These are phyloP conservation scores for Saccharomycopsis malanga DNA, from an alignment of 805 yeast species.

Conservation along the genomic window DNA sequence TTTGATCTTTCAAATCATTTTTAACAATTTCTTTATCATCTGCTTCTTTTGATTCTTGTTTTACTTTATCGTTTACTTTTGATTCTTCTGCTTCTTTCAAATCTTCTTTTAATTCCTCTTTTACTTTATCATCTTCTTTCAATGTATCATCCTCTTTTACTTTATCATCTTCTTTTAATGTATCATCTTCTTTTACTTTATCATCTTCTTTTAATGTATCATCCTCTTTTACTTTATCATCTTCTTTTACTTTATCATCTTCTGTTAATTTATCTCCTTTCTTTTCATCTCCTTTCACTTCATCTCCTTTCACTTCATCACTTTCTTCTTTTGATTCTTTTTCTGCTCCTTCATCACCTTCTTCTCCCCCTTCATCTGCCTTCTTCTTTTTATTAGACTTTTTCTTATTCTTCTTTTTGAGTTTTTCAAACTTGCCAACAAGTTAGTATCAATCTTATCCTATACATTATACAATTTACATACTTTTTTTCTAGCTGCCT, in stretches of 20 bases:
- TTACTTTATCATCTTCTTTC: slow-evolving; percentile 39
- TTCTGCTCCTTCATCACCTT: slow-evolving; percentile 21
- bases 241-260: slow-evolving; percentile 43
- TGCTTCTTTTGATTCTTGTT: slow-evolving; percentile 31
- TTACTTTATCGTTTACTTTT: slow-evolving; percentile 35
- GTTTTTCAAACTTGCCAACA: slow-evolving; percentile 44
- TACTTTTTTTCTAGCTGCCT: slow-evolving; percentile 65
- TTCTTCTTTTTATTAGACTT: slow-evolving; percentile 37
- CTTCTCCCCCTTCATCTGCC: slow-evolving; percentile 22
- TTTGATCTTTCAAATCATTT: slow-evolving; percentile 27
- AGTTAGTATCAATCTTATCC: background rate
- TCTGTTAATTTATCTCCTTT: slow-evolving; percentile 70
- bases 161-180: slow-evolving; percentile 13
- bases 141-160: slow-evolving; percentile 38
- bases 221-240: slow-evolving; percentile 31
- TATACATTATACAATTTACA: too few species aligned
- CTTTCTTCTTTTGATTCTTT: slow-evolving; percentile 15
- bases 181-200: slow-evolving; percentile 10
- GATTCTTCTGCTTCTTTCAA: slow-evolving; percentile 42
- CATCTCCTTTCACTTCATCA: slow-evolving; percentile 10
- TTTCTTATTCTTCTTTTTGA: slow-evolving; percentile 53
- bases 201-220: slow-evolving; percentile 19
- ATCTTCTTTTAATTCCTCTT: slow-evolving; percentile 29
- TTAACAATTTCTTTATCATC: slow-evolving; percentile 26
- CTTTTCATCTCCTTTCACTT: slow-evolving; percentile 42